These are phyloP conservation scores for Diaporthe velutina DNA, from an alignment of 2,329 filamentous ascomycete species.

Conservation along the genomic window DNA sequence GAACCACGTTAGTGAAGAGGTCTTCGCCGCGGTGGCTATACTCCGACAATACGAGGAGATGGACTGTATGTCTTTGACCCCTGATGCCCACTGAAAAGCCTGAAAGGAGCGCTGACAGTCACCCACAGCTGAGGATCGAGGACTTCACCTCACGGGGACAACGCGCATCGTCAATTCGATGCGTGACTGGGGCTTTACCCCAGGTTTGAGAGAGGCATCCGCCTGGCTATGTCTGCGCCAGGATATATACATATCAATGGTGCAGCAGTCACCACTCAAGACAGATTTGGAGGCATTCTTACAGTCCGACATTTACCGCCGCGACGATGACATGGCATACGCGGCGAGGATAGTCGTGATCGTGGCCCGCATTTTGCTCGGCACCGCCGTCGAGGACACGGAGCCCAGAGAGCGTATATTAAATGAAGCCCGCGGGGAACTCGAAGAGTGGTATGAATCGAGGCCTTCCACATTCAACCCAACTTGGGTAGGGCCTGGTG, in stretches of 20 bases:
- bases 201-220: slow-evolving; percentile 26
- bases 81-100: rapidly evolving
- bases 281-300: slow-evolving; percentile 34
- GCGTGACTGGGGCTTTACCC: slow-evolving; percentile 20
- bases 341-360: slow-evolving; percentile 9
- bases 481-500: neutral
- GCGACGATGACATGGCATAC: neutral
- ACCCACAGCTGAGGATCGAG: neutral
- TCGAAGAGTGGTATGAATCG: neutral
- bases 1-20: slow-evolving; percentile 7
- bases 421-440: neutral
- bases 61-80: neutral
- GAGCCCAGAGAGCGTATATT: neutral
- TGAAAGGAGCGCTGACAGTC: neutral
- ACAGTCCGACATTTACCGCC: neutral
- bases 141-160: slow-evolving; percentile 20
- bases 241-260: slow-evolving; percentile 30
- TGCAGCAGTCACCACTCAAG: slow-evolving; percentile 23
- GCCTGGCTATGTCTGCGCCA: slow-evolving; percentile 31
- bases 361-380: neutral
- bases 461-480: neutral
- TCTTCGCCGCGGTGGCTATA: slow-evolving; percentile 21
- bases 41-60: slow-evolving; percentile 28
- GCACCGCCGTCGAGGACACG: neutral
- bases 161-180: slow-evolving; percentile 25